Conservation (phyloP, 208 protist genomes). For the Acanthamoeba rhysodes region DNA sequence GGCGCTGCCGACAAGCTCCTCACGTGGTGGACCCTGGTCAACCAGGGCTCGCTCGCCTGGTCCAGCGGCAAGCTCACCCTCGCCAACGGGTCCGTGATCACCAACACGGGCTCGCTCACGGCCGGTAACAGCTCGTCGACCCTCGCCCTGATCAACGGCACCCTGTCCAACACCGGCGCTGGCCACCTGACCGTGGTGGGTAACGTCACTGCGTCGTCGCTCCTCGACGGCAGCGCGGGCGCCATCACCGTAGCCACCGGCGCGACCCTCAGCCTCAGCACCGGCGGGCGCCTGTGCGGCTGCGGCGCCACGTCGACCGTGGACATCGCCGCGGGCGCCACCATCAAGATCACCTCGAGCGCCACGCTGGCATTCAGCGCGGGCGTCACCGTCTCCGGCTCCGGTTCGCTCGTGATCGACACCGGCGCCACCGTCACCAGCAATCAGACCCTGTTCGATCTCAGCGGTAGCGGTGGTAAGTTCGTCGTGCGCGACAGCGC, state of each 20-base stretch:
- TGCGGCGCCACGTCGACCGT: neutral
- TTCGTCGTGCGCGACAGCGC: slow-evolving; percentile 37
- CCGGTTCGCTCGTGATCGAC: neutral
- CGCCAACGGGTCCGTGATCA: slow-evolving; percentile 30
- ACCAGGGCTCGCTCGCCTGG: slow-evolving; percentile 49
- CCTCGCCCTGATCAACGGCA: slow-evolving; percentile 7
- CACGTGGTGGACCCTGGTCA: slow-evolving; percentile 57
- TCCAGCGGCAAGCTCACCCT: slow-evolving; percentile 24
- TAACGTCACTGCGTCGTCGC: neutral
- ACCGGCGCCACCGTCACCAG: neutral
- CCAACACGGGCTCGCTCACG: slow-evolving; percentile 4
- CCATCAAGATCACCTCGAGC: neutral
- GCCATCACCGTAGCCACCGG: neutral
- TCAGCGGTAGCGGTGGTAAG: neutral
- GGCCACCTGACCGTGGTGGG: neutral
- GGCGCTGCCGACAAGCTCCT: neutral
- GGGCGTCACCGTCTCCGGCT: neutral
- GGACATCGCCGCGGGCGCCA: neutral
- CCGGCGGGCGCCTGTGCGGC: slow-evolving; percentile 7
- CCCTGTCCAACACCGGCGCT: slow-evolving; percentile 30
- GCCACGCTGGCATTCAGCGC: slow-evolving; percentile 7
- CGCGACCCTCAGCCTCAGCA: neutral
- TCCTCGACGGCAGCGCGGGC: neutral
- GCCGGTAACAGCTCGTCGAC: neutral
- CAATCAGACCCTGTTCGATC: neutral